Evolutionary conservation across 768 basidiomycete species (phyloP), one percentile per base, ranked within the genome.

Genomic region (Crepidotus variabilis): DNA sequence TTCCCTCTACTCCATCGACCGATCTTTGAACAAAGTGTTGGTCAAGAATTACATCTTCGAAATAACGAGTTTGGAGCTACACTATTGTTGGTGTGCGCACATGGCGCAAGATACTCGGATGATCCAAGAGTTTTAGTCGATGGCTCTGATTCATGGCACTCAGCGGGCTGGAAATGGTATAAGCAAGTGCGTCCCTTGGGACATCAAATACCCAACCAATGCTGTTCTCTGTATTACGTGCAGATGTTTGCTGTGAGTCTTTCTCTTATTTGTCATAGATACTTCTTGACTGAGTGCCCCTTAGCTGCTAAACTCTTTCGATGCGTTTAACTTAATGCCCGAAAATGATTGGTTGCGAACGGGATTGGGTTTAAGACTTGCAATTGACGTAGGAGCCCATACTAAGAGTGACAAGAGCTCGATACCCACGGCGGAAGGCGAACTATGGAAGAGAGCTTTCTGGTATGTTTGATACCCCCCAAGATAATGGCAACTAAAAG

Each of bases 311-410:
- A 73, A 79, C 0, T 33, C 77, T 43, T 86, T 76, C 69, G 67
- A 78, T 24, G 77, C 78, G 52, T 75, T 80, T 0, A 78, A 76
- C 6, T 77, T 71, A 59, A 69, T 73, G 0, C 77, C 82, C 0
- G 81, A 85, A 51, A 77, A 81, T 9, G 72, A 71, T 45, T 92
- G 89, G 90, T 77, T 78, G 5, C 64, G 83, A 16, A 73, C 82
- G 34, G 86, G 86, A 1, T 71, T 87, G 32, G 84, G 83, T 24
- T 75, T 91, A 35, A 81, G 88, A 7, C 70, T 84, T 24, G 81
- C 84, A 1, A 83, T 88, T 64, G 89, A 91, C 57, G 81, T 88
- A 24, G 83, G 90, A 23, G 84, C 82, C 0, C 89, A 91, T 64
- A 65, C 73, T 28, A 74, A 69, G 54, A 43, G 18, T 11, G 39